Base-by-base conservation (phyloP, 2,329 filamentous ascomycete species). In the Aspergillus pseudoterreus region DNA sequence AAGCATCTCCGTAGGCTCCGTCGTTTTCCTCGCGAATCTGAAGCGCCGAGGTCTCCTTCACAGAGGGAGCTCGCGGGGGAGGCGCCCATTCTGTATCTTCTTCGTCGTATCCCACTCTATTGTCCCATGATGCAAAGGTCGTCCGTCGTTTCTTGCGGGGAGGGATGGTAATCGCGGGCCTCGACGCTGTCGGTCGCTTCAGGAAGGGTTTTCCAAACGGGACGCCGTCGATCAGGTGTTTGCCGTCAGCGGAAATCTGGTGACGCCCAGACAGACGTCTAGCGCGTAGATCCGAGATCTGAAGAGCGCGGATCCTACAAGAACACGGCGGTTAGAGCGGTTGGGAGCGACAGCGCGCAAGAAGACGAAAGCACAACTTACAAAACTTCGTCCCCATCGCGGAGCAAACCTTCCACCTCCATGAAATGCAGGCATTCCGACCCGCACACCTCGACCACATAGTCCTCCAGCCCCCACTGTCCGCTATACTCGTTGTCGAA, bases 361-460 rank as follows among this genome's bases (percentile, higher is more conserved):
- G 8, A 21, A 45, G 45, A 36, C 43, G 3, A 9, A 30, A 11
- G 27, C 6, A 45, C 15, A 21, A 78, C 85, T 62, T 75, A 91
- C 87, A 88, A 77, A 50, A 96, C 82, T 68, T 92, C 83, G 63
- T 96, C 92, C 49, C 94, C 90, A 47, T 92, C 86, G 59, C 88
- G 87, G 52, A 96, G 75, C 9, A 94, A 76, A 42, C 80, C 79
- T 12, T 78, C 76, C 5, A 95, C 80, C 17, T 81, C 78, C 66
- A 90, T 86, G 63, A 90, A 97, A 72, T 96, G 92, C 51, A 96
- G 73, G 62, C 90, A 94, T 71, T 97, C 92, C 59, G 89, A 96
- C 43, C 82, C 84, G n/a, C 79, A 80, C 3, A 96, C 78, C 70
- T 95, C 88, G 27, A 96, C 89, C 8, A 82, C 82, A 69, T 97